Percentiles rank a stretch among this genome's conserved stretches.
These are phyloP conservation scores for Panus rudis DNA, from an alignment of 768 basidiomycete genomes.

Conservation along the genomic window DNA sequence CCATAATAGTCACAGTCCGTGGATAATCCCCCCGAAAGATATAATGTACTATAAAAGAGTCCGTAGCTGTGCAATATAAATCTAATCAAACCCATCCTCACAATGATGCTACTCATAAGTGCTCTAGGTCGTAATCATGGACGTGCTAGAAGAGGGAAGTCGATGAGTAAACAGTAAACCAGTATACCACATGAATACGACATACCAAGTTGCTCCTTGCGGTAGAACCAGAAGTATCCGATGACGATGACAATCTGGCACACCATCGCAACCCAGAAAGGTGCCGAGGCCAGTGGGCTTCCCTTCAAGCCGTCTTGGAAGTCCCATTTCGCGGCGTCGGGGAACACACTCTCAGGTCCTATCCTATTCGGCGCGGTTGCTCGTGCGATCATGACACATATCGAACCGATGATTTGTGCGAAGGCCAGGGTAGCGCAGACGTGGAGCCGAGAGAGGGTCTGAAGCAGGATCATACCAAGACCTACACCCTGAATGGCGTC, in stretches of 20 bases:
- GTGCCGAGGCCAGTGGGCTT: constrained; percentile 68
- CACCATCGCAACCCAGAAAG: constrained; percentile 82
- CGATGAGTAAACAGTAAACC: not conserved
- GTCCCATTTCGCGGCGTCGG: constrained; percentile 88
- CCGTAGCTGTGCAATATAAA: constrained; percentile 21
- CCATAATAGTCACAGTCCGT: constrained; percentile 22
- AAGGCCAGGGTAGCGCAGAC: constrained; percentile 91
- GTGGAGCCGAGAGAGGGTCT: constrained; percentile 88
- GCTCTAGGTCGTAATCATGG: constrained; percentile 24
- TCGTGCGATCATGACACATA: constrained; percentile 90
- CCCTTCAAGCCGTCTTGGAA: constrained; percentile 63
- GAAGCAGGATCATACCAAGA: constrained; percentile 83
- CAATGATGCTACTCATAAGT: too few relatives aligned
- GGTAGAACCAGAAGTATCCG: constrained; percentile 96
- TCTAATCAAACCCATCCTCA: constrained; percentile 12
- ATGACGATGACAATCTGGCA: constrained; percentile 81
- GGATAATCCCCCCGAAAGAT: constrained; percentile 19
- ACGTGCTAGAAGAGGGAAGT: constrained; percentile 17
- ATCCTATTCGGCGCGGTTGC: constrained; percentile 86
- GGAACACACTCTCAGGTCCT: constrained; percentile 87
- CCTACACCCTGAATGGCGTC: constrained; percentile 95
- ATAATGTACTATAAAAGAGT: too few relatives aligned
- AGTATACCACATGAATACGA: constrained; percentile 5
- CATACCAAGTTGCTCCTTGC: constrained; percentile 86
- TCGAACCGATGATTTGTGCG: constrained; percentile 82